phyloP scores from a whole-genome alignment of 164 flowering plant species.

The Umbilicus rupestris region DNA sequence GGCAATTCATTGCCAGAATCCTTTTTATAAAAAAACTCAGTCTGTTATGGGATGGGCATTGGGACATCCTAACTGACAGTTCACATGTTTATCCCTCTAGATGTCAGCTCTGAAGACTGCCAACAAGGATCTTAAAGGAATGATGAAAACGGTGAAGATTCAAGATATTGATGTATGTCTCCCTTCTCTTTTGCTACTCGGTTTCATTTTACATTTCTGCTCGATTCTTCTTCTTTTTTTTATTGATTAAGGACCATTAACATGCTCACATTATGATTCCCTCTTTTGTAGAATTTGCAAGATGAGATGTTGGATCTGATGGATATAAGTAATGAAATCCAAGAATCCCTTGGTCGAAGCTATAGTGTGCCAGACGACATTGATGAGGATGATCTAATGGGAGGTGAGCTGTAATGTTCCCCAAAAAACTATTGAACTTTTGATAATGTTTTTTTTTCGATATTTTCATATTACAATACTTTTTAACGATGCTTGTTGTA shows the following conservation, averaged over 20 bases:
- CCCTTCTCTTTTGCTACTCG: neutral
- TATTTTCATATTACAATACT: neutral
- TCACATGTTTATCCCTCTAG: neutral
- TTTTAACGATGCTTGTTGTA: neutral
- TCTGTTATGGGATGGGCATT: neutral
- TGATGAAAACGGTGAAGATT: slow-evolving; percentile 83
- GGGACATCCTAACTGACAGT: neutral
- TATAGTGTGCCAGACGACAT: slow-evolving; percentile 94
- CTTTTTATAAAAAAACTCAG: too few species aligned
- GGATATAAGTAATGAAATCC: slow-evolving; percentile 90
- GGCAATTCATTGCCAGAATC: too few species aligned
- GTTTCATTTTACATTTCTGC: neutral
- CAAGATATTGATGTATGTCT: slow-evolving; percentile 75
- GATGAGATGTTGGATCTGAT: slow-evolving; percentile 99
- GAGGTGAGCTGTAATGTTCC: slow-evolving; percentile 47
- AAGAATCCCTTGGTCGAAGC: slow-evolving; percentile 94
- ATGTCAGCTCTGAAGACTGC: slow-evolving; percentile 70
- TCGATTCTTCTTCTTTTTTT: too few species aligned
- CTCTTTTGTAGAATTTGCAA: slow-evolving; percentile 66
- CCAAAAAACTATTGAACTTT: neutral
- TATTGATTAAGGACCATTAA: too few species aligned
- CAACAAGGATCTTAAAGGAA: slow-evolving; percentile 78
- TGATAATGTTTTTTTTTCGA: neutral
- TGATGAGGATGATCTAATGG: slow-evolving; percentile 96
- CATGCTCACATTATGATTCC: slow-evolving; percentile 8